Evolutionary conservation across 257 asterid species (phyloP).

Genomic region (Przewalskia tangutica): DNA sequence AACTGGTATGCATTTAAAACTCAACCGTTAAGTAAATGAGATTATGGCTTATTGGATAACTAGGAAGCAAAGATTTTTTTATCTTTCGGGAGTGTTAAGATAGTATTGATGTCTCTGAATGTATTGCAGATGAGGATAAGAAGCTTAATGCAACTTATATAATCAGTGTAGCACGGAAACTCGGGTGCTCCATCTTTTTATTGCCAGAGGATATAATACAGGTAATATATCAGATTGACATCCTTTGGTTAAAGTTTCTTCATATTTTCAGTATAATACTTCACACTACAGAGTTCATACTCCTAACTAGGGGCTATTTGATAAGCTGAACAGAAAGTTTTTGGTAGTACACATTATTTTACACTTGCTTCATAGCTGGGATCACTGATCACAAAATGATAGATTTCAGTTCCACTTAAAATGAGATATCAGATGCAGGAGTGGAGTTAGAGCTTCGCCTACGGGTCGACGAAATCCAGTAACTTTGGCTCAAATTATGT

Average conservation of each 20-base stretch:
- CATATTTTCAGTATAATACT: too few species aligned
- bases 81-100: neutral
- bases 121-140: slow-evolving; percentile 34
- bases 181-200: slow-evolving; percentile 38
- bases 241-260: neutral
- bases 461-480: too few species aligned
- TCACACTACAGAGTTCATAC: too few species aligned
- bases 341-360: too few species aligned
- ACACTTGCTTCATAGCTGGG: neutral
- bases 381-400: slow-evolving; percentile 33
- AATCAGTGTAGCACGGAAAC: slow-evolving; percentile 42
- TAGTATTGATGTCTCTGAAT: neutral
- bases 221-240: slow-evolving; percentile 6
- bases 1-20: slow-evolving; percentile 39
- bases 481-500: too few species aligned
- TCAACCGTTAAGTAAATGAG: neutral
- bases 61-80: neutral
- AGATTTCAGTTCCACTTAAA: too few species aligned
- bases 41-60: neutral
- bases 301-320: too few species aligned
- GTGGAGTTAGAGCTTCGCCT: too few species aligned
- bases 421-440: too few species aligned
- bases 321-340: too few species aligned
- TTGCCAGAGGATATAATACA: slow-evolving; percentile 41
- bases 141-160: slow-evolving; percentile 36